Evolutionary conservation across 208 protist species (phyloP).

Genomic region (Trypanosoma rangeli): DNA sequence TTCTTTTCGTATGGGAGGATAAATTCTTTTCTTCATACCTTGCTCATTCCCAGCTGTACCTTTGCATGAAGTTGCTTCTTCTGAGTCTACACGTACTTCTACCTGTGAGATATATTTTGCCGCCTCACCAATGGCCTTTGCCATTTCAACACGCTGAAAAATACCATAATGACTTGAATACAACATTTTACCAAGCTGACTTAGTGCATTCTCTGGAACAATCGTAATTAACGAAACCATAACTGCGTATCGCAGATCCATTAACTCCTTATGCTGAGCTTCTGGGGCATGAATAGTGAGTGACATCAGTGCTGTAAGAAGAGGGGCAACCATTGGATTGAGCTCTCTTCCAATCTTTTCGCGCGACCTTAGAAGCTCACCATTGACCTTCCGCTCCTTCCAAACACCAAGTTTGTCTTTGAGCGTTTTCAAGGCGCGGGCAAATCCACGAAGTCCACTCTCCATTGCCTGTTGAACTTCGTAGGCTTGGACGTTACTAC

Average conservation of each 20-base stretch:
- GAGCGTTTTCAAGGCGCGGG: slow-evolving; percentile 24
- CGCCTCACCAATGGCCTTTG: slow-evolving; percentile 62
- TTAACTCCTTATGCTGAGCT: slow-evolving; percentile 38
- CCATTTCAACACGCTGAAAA: slow-evolving; percentile 63
- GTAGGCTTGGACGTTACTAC: slow-evolving; percentile 60
- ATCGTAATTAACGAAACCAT: slow-evolving; percentile 60
- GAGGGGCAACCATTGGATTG: slow-evolving; percentile 41
- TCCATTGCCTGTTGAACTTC: slow-evolving; percentile 64
- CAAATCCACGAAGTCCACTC: slow-evolving; percentile 50
- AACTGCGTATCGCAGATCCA: slow-evolving; percentile 36
- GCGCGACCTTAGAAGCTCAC: slow-evolving; percentile 14
- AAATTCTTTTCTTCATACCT: slow-evolving; percentile 39
- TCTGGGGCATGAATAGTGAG: slow-evolving; percentile 67
- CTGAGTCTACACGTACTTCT: slow-evolving; percentile 12
- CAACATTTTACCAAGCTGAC: slow-evolving; percentile 49
- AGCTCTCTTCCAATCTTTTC: slow-evolving; percentile 36
- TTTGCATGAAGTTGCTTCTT: neutral
- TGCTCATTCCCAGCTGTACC: neutral
- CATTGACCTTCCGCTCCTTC: slow-evolving; percentile 15
- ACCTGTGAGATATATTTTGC: slow-evolving; percentile 48
- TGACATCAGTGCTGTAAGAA: slow-evolving; percentile 55
- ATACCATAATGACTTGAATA: slow-evolving; percentile 65
- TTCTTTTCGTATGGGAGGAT: slow-evolving; percentile 59
- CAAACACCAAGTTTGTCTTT: slow-evolving; percentile 27
- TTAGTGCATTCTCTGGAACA: slow-evolving; percentile 42